Percentiles rank a stretch among this genome's conserved stretches.
These are phyloP conservation scores for Venturia aucupariae DNA, from an alignment of 2,329 filamentous ascomycete species.

Conservation along the genomic window DNA sequence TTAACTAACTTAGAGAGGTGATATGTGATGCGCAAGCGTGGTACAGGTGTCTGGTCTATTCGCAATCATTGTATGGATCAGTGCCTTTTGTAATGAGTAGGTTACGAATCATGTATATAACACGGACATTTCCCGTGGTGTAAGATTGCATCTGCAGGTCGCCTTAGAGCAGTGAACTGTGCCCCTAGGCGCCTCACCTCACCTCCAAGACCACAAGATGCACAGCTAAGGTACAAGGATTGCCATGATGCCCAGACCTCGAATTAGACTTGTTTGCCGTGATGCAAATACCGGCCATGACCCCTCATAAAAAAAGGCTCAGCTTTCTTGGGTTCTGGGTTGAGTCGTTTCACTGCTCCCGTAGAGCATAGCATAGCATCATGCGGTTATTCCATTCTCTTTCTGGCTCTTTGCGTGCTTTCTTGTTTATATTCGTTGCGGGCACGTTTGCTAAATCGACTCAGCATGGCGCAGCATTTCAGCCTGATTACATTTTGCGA, in stretches of 20 bases:
- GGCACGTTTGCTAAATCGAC: not conserved
- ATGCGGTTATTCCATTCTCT: not conserved
- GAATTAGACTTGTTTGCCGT: not conserved
- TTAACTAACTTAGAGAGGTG: too few relatives aligned
- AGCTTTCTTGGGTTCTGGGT: not conserved
- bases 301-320: not conserved
- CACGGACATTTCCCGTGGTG: too few relatives aligned
- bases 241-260: not conserved
- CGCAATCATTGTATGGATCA: too few relatives aligned
- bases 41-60: too few relatives aligned
- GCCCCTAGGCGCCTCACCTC: too few relatives aligned
- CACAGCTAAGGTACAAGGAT: not conserved
- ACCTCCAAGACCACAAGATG: not conserved
- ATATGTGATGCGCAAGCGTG: too few relatives aligned
- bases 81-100: too few relatives aligned
- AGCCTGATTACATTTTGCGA: conserved; percentile 40
- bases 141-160: too few relatives aligned
- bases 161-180: too few relatives aligned
- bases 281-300: not conserved
- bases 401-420: not conserved
- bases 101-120: too few relatives aligned
- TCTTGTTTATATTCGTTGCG: not conserved
- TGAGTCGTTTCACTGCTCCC: not conserved
- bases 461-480: conserved; percentile 23
- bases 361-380: not conserved